Conservation (phyloP, 78 protist genomes). For the Anaeramoeba flamelloides region DNA sequence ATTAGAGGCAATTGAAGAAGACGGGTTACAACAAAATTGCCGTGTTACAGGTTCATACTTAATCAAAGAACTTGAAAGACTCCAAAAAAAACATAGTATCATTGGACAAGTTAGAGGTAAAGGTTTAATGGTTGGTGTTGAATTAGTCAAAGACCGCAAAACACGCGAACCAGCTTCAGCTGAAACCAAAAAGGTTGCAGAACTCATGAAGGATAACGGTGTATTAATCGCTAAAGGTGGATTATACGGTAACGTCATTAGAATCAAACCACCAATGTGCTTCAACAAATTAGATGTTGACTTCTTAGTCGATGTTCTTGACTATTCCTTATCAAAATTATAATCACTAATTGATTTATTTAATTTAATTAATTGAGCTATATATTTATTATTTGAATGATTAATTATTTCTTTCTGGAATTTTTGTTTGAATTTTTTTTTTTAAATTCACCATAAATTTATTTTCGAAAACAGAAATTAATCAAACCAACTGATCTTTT, state of each 20-base stretch:
- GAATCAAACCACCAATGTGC: slow-evolving; percentile 48
- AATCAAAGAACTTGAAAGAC: neutral
- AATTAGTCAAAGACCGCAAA: slow-evolving; percentile 35
- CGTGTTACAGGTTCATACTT: slow-evolving; percentile 1
- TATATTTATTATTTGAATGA: too few species aligned
- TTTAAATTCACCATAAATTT: too few species aligned
- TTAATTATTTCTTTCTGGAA: too few species aligned
- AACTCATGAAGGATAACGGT: neutral
- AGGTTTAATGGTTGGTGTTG: slow-evolving; percentile 62
- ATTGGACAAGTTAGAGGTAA: slow-evolving; percentile 63
- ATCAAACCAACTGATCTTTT: too few species aligned
- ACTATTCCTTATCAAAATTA: neutral
- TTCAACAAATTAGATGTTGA: slow-evolving; percentile 16
- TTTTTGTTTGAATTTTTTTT: too few species aligned
- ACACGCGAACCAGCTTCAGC: slow-evolving; percentile 15
- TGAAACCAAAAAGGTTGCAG: neutral
- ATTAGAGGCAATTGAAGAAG: slow-evolving; percentile 23
- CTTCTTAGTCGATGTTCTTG: slow-evolving; percentile 1
- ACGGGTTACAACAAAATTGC: slow-evolving; percentile 19
- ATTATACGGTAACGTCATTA: slow-evolving; percentile 29
- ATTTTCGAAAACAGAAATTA: too few species aligned
- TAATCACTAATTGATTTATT: too few species aligned
- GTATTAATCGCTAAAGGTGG: slow-evolving; percentile 30
- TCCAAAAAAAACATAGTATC: neutral
- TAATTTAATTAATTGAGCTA: too few species aligned